phyloP scores from a whole-genome alignment of 2,329 filamentous ascomycete species.

The Phoma sp. region DNA sequence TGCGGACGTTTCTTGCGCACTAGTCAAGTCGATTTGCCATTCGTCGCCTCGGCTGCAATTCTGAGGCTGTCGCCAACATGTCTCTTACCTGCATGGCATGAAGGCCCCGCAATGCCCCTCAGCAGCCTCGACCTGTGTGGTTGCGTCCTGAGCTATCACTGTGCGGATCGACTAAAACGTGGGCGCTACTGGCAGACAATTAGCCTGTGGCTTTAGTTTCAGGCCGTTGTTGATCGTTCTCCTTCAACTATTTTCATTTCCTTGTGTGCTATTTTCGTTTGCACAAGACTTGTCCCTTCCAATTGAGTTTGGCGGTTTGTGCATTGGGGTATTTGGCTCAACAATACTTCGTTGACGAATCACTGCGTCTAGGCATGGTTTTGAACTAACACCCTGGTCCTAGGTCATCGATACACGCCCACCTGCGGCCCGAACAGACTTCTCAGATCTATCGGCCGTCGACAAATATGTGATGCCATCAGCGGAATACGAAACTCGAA shows the following conservation, averaged over 20 bases:
- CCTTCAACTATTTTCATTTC: conserved; percentile 4
- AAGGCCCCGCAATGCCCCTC: conserved; percentile 33
- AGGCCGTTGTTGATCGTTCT: background rate
- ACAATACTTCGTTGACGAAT: conserved; percentile 25
- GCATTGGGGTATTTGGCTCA: background rate
- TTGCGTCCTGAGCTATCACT: background rate
- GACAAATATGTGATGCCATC: conserved; percentile 91
- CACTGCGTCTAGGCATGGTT: conserved; percentile 19
- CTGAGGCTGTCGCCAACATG: conserved; percentile 26
- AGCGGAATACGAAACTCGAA: conserved; percentile 83
- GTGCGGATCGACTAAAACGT: background rate
- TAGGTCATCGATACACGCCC: conserved; percentile 85
- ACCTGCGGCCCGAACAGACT: conserved; percentile 76
- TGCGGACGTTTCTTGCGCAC: background rate
- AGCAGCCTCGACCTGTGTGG: conserved; percentile 1
- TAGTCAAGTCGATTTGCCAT: conserved; percentile 15
- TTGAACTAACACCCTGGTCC: conserved; percentile 29
- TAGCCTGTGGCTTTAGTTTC: background rate
- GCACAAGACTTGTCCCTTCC: background rate
- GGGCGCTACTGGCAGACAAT: background rate
- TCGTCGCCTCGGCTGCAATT: conserved; percentile 21
- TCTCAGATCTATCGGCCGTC: conserved; percentile 79
- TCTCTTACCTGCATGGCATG: conserved; percentile 19
- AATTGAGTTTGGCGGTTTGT: background rate
- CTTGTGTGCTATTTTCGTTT: background rate